Base-by-base conservation (phyloP, 352 stramenopile genomes). In the Pseudoperonospora humuli region DNA sequence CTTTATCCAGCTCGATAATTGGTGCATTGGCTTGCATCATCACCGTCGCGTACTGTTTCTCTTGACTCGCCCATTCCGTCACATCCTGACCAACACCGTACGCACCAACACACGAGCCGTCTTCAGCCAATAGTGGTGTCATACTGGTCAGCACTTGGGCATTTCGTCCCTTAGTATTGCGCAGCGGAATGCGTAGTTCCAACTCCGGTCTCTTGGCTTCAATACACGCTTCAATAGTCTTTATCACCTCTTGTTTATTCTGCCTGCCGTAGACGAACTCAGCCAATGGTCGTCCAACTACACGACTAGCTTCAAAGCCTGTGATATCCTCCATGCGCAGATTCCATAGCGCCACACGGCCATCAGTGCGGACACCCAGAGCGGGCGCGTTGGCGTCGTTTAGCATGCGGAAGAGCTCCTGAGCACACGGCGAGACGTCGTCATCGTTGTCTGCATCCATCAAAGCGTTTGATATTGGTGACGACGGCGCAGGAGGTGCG, bases 11-110 rank as follows among this genome's bases (percentile, higher is more conserved):
- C 44, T 84, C 78, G 41, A 91, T 82, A 25, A 88, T 88, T 2
- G 77, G 70, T 36, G 72, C 68, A 42, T 88, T 88, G 13, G 75
- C 75, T 35, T 80, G 71, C 58, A 84, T 85, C 57, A 91, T 77
- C 9, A 90, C 69, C 3, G 65, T 57, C 3, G 64, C 66, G 29
- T 84, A 83, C 48, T 87, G 70, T 24, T 62, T 58, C 45, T 82
- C 67, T 28, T 79, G 64, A n/a, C 76, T 63, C 17, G 58, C 55
- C 43, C 61, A 64, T 55, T 79, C 54, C 25, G 70, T 80, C 37
- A 79, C 63, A 29, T 83, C 70, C 39, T 75, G 57, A 2, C 71
- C 68, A 18, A 84, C 75, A 44, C 69, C 71, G 31, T 79, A 81
- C 13, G 79, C 61, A n/a, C 71, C 71, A 3, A 69, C 38, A 42